A percentile compares a stretch with the other conserved stretches of the same genome.
Conservation (phyloP, 768 basidiomycete genomes). For the Chalciporus piperatus region DNA sequence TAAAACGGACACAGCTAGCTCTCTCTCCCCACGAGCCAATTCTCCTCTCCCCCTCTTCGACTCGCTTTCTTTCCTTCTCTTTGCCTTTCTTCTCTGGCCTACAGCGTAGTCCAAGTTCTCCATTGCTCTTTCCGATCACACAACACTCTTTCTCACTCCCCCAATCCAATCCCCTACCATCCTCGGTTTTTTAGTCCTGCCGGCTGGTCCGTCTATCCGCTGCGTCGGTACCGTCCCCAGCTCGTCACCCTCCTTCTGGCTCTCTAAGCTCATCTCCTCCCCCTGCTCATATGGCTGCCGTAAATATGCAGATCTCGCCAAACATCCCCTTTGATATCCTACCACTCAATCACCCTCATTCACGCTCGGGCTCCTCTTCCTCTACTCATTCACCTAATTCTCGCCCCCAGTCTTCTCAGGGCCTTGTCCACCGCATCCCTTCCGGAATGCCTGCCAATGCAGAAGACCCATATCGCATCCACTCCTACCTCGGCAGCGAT, state of each 20-base stretch:
- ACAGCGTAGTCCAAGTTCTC: conserved; percentile 19
- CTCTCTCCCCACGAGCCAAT: conserved; percentile 13
- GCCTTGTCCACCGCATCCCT: conserved; percentile 53
- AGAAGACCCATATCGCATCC: conserved; percentile 72
- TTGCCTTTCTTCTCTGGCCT: conserved; percentile 18
- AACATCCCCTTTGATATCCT: conserved; percentile 71
- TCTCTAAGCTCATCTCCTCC: conserved; percentile 12
- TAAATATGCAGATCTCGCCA: conserved; percentile 70
- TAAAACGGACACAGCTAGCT: conserved; percentile 12
- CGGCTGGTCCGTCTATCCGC: conserved; percentile 59
- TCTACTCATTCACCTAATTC: conserved; percentile 72
- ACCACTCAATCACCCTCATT: conserved; percentile 60
- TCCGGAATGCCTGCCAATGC: conserved; percentile 46
- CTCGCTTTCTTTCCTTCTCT: conserved; percentile 10
- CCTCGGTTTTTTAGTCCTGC: conserved; percentile 10
- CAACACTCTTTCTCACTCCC: not conserved
- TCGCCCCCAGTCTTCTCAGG: conserved; percentile 77
- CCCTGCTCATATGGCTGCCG: conserved; percentile 56
- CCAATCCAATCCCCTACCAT: not conserved
- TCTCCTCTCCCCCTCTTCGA: conserved; percentile 18
- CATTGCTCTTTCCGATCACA: not conserved
- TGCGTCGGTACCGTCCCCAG: conserved; percentile 31
- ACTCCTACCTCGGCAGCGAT: conserved; percentile 51
- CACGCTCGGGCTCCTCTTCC: conserved; percentile 74
- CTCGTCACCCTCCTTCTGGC: conserved; percentile 39